Base-by-base conservation (phyloP, 768 basidiomycete genomes). In the Rhodotorula graminis region DNA sequence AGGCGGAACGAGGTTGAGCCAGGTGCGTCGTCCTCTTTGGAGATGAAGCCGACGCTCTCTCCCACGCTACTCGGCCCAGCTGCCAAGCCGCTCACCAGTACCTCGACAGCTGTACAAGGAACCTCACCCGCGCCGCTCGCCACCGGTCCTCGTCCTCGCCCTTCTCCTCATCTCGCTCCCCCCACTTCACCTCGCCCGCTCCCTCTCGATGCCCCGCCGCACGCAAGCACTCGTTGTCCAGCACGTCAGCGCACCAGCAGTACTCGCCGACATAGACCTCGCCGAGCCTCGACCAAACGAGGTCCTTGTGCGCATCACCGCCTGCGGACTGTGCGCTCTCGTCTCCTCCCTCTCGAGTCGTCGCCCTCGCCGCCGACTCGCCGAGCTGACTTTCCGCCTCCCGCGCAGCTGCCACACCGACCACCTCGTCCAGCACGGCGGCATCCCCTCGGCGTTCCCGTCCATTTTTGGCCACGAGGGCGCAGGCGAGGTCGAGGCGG, bases 351-450 rank as follows among this genome's bases (percentile, higher is more conserved):
- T 15, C 44, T 46, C 44, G 44, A 12, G 2, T 37, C 37, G 37
- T 23, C n/a, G 27, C 10, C 6, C 12, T 23, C 21, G n/a, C n/a
- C n/a, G n/a, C n/a, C n/a, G 27, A 12, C 40, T 25, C 40, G 3
- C 40, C 44, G 27, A 12, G 23, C 27, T 52, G 23, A 52, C 14
- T 49, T 21, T 55, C 6, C 19, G 3, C 25, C 8, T 10, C 50
- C 12, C 50, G 21, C 31, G 10, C 47, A 67, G 58, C 18, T 77
- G 77, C 60, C 77, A 78, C 37, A 78, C 74, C 40, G 74, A 75
- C 47, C 25, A 70, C 29, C 15, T 61, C 19, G 60, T 70, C 11
- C 67, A 66, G 10, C 8, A 4, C 19, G 73, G 67, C 10, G 58
- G 25, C 25, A 61, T 72, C n/a, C 75, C 75, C 0, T 52, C 69